These are phyloP conservation scores for Lepidopterella palustris DNA, from an alignment of 495 filamentous ascomycete species.

Conservation along the genomic window DNA sequence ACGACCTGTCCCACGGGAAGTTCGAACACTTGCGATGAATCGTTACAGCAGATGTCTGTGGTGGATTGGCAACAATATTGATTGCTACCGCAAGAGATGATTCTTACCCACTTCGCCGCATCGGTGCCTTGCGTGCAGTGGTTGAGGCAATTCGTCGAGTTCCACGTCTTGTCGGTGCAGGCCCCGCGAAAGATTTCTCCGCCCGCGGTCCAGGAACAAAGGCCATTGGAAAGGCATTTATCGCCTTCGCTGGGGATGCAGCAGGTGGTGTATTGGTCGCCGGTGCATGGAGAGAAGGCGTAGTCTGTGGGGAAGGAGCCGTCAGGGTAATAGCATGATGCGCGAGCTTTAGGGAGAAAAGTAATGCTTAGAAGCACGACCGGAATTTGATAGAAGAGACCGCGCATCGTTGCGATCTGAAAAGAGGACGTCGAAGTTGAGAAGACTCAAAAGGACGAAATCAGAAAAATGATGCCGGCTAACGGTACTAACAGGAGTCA, in stretches of 20 bases:
- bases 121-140: background rate
- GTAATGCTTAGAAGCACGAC: too few species aligned
- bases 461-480: too few species aligned
- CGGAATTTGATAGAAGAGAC: too few species aligned
- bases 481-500: too few species aligned
- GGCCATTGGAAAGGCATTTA: constrained; percentile 1
- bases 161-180: constrained; percentile 6
- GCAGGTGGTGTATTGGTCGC: background rate
- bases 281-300: background rate
- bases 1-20: background rate
- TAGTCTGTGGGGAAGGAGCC: constrained; percentile 1
- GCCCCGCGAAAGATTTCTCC: constrained; percentile 1
- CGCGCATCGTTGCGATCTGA: too few species aligned
- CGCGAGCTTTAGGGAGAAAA: background rate
- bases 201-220: background rate
- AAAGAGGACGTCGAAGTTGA: too few species aligned
- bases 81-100: background rate
- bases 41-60: background rate
- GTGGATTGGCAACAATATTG: background rate
- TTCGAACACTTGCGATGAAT: background rate
- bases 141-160: background rate
- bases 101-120: background rate
- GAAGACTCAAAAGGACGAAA: too few species aligned
- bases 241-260: constrained; percentile 6
- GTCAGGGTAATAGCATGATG: constrained; percentile 9